Percentiles rank a stretch among this genome's conserved stretches.
Evolutionary conservation across 164 flowering plant species (phyloP).

Genomic region (Nelumbo lutea): DNA sequence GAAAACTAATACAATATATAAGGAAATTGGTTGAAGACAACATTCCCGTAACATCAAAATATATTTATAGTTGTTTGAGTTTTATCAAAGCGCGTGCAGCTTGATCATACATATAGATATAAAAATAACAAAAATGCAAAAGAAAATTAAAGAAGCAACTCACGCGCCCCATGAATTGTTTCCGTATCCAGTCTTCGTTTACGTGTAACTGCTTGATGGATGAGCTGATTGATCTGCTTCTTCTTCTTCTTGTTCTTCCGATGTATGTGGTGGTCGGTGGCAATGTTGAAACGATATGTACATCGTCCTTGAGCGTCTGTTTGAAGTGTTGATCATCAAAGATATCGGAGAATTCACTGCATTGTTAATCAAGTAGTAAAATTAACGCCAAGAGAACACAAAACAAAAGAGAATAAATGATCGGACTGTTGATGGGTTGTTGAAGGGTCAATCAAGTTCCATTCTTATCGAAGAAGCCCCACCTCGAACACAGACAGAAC

Average conservation of each 20-base stretch:
- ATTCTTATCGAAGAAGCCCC: too few relatives aligned
- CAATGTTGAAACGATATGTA: conserved; percentile 28
- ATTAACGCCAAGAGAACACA: too few relatives aligned
- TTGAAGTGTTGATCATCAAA: conserved; percentile 35
- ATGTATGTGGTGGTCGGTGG: conserved; percentile 17
- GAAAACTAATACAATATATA: too few relatives aligned
- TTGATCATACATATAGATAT: too few relatives aligned
- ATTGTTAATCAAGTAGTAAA: background rate
- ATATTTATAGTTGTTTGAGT: too few relatives aligned
- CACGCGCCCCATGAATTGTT: conserved; percentile 17
- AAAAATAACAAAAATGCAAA: background rate
- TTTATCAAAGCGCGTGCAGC: too few relatives aligned
- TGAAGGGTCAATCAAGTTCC: too few relatives aligned
- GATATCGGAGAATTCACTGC: conserved; percentile 44
- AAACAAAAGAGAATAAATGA: too few relatives aligned
- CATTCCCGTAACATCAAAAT: too few relatives aligned
- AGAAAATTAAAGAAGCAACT: background rate
- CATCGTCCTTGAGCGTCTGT: conserved; percentile 24
- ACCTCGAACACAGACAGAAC: too few relatives aligned
- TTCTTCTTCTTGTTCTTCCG: background rate
- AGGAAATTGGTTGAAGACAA: too few relatives aligned
- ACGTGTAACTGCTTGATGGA: conserved; percentile 11
- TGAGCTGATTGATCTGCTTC: conserved; percentile 10
- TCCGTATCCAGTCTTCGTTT: conserved; percentile 27
- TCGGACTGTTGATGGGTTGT: too few relatives aligned